Evolutionary conservation across 2,329 filamentous ascomycete species (phyloP).

Genomic region (Venturia pyrina): DNA sequence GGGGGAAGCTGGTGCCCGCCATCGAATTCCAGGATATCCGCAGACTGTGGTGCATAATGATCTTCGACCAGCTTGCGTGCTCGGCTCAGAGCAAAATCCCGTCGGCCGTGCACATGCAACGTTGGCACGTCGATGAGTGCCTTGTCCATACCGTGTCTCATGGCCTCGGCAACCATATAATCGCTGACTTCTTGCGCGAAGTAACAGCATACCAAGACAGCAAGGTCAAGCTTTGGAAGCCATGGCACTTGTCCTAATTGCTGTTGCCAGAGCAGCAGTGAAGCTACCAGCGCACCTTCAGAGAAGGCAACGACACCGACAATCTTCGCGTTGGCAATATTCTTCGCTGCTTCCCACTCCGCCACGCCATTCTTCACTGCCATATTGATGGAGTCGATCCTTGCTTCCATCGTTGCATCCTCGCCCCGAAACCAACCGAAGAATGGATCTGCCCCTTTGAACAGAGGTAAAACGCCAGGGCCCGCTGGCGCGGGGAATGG

Average conservation of each 20-base stretch:
- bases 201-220: neutral
- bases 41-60: neutral
- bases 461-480: neutral
- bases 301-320: neutral
- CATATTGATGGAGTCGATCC: neutral
- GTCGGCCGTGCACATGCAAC: conserved; percentile 1
- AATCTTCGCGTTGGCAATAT: neutral
- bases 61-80: neutral
- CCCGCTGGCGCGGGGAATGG: neutral
- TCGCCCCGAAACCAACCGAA: conserved; percentile 2
- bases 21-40: neutral
- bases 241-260: neutral
- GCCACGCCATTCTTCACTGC: neutral
- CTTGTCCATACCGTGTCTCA: neutral
- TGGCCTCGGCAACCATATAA: neutral
- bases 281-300: neutral
- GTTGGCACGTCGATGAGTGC: neutral
- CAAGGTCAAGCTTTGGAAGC: neutral
- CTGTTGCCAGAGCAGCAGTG: conserved; percentile 1
- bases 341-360: neutral
- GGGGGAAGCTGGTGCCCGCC: neutral
- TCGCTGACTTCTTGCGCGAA: neutral
- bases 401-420: conserved; percentile 2
- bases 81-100: neutral
- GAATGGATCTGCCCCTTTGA: conserved; percentile 1